Conservation (phyloP, 1,139 yeast species). For the Schwanniomyces etchellsii region DNA sequence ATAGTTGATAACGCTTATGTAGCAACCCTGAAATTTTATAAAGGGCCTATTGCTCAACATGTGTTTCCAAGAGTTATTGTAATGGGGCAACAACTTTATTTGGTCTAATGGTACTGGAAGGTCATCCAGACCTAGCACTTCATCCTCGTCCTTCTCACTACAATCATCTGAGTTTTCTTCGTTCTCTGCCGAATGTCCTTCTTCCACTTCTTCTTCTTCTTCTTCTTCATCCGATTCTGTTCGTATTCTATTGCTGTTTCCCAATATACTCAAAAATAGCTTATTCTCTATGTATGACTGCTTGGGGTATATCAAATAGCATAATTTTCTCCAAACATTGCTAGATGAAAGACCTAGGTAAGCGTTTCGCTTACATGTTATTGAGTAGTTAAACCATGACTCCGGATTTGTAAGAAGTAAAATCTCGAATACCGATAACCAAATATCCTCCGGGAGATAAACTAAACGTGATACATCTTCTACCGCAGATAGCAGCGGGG, state of each 20-base stretch:
- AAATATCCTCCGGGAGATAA: conserved; percentile 59
- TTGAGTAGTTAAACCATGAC: conserved; percentile 61
- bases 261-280: conserved; percentile 8
- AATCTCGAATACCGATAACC: conserved; percentile 48
- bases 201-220: not conserved
- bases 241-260: conserved; percentile 1
- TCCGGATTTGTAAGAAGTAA: conserved; percentile 52
- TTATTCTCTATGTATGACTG: conserved; percentile 49
- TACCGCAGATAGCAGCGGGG: conserved; percentile 14
- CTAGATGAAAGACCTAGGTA: conserved; percentile 54
- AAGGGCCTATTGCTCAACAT: conserved; percentile 58
- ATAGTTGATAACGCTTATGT: conserved; percentile 80
- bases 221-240: not conserved
- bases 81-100: conserved; percentile 36
- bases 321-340: conserved; percentile 52
- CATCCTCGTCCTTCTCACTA: not conserved
- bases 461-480: conserved; percentile 51
- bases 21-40: conserved; percentile 74
- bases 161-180: conserved; percentile 11
- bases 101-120: conserved; percentile 41
- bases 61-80: conserved; percentile 46
- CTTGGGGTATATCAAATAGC: conserved; percentile 48
- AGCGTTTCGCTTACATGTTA: conserved; percentile 59
- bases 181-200: not conserved
- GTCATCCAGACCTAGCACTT: conserved; percentile 9